phyloP scores from a whole-genome alignment of 129 eudicot genomes.

The Apium graveolens region DNA sequence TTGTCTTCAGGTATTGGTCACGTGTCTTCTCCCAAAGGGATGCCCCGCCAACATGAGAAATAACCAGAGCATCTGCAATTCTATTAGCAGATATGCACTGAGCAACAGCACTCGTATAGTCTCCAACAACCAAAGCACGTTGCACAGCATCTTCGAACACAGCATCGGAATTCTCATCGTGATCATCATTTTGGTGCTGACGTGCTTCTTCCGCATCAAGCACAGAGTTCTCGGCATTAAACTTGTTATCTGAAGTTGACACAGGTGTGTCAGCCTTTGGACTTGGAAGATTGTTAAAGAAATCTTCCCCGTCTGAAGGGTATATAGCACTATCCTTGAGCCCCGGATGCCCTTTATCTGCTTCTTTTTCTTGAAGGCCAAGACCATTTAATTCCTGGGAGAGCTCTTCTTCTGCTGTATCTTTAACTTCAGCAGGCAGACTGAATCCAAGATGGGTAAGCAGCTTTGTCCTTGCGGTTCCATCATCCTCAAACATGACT shows the following conservation, averaged over 20 bases:
- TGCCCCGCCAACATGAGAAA: slow-evolving; percentile 85
- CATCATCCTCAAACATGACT: slow-evolving; percentile 96
- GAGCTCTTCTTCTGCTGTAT: slow-evolving; percentile 29
- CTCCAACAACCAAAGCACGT: slow-evolving; percentile 91
- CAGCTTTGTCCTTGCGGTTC: slow-evolving; percentile 82
- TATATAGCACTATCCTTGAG: slow-evolving; percentile 29
- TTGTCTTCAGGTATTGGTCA: slow-evolving; percentile 66
- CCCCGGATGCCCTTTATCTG: slow-evolving; percentile 10
- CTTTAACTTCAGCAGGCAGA: slow-evolving; percentile 50
- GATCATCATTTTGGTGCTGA: slow-evolving; percentile 40
- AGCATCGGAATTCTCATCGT: slow-evolving; percentile 45
- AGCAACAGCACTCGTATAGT: slow-evolving; percentile 83
- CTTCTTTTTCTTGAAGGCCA: slow-evolving; percentile 33
- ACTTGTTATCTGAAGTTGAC: slow-evolving; percentile 46
- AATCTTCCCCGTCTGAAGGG: slow-evolving; percentile 71
- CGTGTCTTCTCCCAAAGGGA: slow-evolving; percentile 87
- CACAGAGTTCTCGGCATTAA: slow-evolving; percentile 32
- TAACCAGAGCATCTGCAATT: slow-evolving; percentile 96
- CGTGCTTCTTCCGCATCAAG: slow-evolving; percentile 31
- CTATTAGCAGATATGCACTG: slow-evolving; percentile 75
- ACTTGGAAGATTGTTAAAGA: slow-evolving; percentile 90
- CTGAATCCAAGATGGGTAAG: slow-evolving; percentile 82
- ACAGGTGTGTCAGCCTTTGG: slow-evolving; percentile 80
- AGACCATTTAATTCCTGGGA: slow-evolving; percentile 47
- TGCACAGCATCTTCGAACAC: slow-evolving; percentile 82